Conservation (phyloP, 2,329 filamentous ascomycete genomes). For the Penicillium sp. region DNA sequence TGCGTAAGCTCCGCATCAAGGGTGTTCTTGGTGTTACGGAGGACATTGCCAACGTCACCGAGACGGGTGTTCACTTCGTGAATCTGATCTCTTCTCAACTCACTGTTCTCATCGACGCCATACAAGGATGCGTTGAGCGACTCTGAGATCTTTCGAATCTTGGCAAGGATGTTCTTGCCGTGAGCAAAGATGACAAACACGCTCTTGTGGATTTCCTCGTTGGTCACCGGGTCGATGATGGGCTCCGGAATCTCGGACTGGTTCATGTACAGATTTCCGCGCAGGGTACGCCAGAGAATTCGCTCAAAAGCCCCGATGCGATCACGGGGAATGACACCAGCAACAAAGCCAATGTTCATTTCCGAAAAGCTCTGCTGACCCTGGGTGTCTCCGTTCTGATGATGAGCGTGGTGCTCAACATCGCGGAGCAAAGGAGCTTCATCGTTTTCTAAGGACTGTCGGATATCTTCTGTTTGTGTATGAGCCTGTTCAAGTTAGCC, state of each 20-base stretch:
- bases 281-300: constrained; percentile 94
- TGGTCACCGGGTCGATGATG: constrained; percentile 86
- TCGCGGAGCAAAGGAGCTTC: constrained; percentile 92
- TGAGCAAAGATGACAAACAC: constrained; percentile 99
- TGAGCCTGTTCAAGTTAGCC: constrained; percentile 59
- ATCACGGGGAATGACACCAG: constrained; percentile 90
- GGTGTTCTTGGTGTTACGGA: constrained; percentile 92
- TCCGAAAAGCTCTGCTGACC: constrained; percentile 86
- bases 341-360: constrained; percentile 98
- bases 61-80: constrained; percentile 95
- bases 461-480: constrained; percentile 94
- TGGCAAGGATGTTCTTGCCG: constrained; percentile 95
- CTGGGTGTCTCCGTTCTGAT: constrained; percentile 60
- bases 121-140: constrained; percentile 95
- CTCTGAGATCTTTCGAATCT: constrained; percentile 98
- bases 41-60: constrained; percentile 84
- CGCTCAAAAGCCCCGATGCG: constrained; percentile 94
- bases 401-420: constrained; percentile 74
- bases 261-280: constrained; percentile 99
- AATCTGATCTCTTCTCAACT: constrained; percentile 90
- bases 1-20: constrained; percentile 89
- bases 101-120: constrained; percentile 95
- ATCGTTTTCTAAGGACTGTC: constrained; percentile 80
- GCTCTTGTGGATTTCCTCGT: constrained; percentile 92
- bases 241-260: constrained; percentile 96